A percentile compares a stretch with the other conserved stretches of the same genome.
Conservation (phyloP, 148 eudicot species). For the Cornus florida region DNA sequence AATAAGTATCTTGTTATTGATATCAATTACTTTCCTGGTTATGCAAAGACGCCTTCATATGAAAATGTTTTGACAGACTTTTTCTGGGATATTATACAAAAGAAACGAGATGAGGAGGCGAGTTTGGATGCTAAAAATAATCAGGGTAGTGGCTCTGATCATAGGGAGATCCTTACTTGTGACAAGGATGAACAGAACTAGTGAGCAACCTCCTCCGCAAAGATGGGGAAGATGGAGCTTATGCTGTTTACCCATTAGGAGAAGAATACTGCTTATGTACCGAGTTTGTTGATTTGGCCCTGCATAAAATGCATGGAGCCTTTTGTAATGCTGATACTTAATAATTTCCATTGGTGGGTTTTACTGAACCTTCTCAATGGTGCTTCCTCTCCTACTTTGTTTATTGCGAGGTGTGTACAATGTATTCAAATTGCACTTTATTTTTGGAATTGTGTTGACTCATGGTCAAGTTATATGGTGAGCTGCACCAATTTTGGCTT, state of each 20-base stretch:
- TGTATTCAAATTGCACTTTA: neutral
- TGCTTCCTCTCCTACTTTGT: neutral
- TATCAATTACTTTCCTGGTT: conserved; percentile 86
- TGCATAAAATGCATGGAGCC: neutral
- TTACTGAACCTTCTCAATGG: neutral
- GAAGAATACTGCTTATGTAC: neutral
- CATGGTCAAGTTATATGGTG: neutral
- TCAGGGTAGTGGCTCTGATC: neutral
- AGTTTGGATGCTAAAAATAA: neutral
- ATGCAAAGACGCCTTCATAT: conserved; percentile 59
- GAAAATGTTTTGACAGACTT: conserved; percentile 65
- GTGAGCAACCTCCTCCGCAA: neutral
- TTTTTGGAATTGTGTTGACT: neutral
- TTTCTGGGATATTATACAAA: conserved; percentile 43
- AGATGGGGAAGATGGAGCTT: neutral
- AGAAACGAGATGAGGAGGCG: conserved; percentile 7
- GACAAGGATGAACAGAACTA: neutral
- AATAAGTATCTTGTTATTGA: conserved; percentile 61
- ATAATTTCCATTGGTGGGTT: neutral
- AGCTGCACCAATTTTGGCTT: neutral
- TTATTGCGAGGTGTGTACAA: neutral
- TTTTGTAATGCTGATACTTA: neutral
- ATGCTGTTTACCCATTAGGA: neutral
- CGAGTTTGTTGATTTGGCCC: too few relatives aligned
- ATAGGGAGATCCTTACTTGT: neutral